phyloP scores from a whole-genome alignment of 495 filamentous ascomycete species.

The Sordaria brevicollis region DNA sequence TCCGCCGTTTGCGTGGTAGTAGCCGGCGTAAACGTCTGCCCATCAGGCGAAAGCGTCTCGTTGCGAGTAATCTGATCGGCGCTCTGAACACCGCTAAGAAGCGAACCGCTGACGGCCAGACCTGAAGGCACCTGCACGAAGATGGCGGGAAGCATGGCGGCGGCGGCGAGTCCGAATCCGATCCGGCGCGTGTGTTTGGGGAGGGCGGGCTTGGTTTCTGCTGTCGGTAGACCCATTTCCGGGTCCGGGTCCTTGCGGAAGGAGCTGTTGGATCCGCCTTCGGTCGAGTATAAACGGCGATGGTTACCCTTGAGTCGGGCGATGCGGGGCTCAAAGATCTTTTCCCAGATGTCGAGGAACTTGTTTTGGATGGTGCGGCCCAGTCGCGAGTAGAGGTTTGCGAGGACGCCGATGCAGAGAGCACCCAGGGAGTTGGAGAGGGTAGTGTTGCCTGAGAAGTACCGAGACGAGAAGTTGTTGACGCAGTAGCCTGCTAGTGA shows the following conservation, averaged over 20 bases:
- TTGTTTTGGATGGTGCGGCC: slow-evolving; percentile 32
- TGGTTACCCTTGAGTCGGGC: slow-evolving; percentile 5
- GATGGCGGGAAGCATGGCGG: slow-evolving; percentile 83
- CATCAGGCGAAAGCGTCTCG: slow-evolving; percentile 22
- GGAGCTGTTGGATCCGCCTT: slow-evolving; percentile 5
- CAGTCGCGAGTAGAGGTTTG: slow-evolving; percentile 80
- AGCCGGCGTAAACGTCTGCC: slow-evolving; percentile 12
- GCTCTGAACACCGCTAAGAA: slow-evolving; percentile 75
- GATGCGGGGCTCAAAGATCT: slow-evolving; percentile 12
- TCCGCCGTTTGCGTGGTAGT: slow-evolving; percentile 17
- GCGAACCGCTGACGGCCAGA: slow-evolving; percentile 70
- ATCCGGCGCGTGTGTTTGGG: slow-evolving; percentile 17
- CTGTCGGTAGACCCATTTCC: slow-evolving; percentile 7
- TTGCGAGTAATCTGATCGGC: slow-evolving; percentile 65
- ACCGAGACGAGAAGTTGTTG: slow-evolving; percentile 65
- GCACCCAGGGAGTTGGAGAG: slow-evolving; percentile 79
- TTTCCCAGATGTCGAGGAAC: slow-evolving; percentile 22
- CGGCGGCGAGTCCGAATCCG: slow-evolving; percentile 72
- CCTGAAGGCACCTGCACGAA: slow-evolving; percentile 92
- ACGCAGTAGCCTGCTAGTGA: slow-evolving; percentile 79
- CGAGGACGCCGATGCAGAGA: slow-evolving; percentile 74
- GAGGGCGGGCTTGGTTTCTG: slow-evolving; percentile 1
- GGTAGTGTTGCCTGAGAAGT: slow-evolving; percentile 68
- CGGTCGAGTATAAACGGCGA: not conserved
- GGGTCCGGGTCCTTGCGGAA: slow-evolving; percentile 7